Conservation (phyloP, 2,329 filamentous ascomycete species). For the Ascomycota sp. region DNA sequence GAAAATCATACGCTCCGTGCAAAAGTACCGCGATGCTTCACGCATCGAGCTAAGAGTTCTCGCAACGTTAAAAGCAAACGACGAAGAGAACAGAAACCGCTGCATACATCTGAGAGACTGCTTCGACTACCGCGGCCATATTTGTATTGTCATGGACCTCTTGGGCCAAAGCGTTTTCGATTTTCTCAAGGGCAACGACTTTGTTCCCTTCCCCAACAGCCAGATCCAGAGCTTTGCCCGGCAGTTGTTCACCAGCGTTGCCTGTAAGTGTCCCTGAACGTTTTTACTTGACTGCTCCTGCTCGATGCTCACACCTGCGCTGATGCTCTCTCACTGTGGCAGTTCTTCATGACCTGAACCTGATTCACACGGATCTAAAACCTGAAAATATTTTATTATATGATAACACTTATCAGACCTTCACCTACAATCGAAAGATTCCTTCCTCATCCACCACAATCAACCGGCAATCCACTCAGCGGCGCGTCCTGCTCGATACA, state of each 20-base stretch:
- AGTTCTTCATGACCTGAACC: constrained; percentile 91
- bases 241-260: constrained; percentile 93
- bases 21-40: constrained; percentile 93
- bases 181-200: constrained; percentile 86
- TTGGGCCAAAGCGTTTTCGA: constrained; percentile 95
- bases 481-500: constrained; percentile 44
- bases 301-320: too few species aligned
- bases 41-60: constrained; percentile 86
- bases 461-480: constrained; percentile 39
- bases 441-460: constrained; percentile 43
- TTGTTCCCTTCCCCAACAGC: constrained; percentile 93
- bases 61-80: constrained; percentile 79
- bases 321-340: neutral
- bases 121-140: constrained; percentile 93
- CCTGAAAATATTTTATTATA: constrained; percentile 51
- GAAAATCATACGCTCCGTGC: constrained; percentile 95
- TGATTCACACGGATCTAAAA: constrained; percentile 77
- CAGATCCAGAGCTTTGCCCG: constrained; percentile 95
- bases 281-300: neutral
- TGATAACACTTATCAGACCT: constrained; percentile 45
- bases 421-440: constrained; percentile 50
- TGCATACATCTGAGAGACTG: constrained; percentile 94
- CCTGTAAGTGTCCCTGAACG: too few species aligned
- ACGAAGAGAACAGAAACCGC: constrained; percentile 77
- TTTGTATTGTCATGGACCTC: constrained; percentile 62